Percentiles rank a stretch among this genome's conserved stretches.
These are phyloP conservation scores for Cordyceps tenuipes DNA, from an alignment of 2,329 filamentous ascomycete genomes.

Conservation along the genomic window DNA sequence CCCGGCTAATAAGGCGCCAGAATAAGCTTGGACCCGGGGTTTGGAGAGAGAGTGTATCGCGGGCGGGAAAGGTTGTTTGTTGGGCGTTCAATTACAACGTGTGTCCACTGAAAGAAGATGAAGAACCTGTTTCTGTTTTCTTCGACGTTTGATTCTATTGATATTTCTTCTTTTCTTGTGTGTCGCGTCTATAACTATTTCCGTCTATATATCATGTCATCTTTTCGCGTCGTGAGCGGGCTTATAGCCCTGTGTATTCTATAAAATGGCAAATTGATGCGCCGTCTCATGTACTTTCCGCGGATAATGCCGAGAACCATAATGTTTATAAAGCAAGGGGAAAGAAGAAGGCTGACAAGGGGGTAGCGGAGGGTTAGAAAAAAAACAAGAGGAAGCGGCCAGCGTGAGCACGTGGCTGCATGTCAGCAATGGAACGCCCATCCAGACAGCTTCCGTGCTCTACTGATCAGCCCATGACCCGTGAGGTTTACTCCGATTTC, in stretches of 20 bases:
- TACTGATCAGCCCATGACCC: neutral
- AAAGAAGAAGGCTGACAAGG: neutral
- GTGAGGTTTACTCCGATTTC: neutral
- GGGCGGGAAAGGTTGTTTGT: neutral
- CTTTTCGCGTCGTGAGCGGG: neutral
- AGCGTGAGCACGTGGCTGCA: neutral
- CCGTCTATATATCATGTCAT: neutral
- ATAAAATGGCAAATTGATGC: neutral
- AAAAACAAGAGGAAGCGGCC: too few species aligned
- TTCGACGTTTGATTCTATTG: neutral
- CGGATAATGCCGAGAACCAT: neutral
- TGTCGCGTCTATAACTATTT: neutral
- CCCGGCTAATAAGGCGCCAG: neutral
- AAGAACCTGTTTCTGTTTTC: neutral
- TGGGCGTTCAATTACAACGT: neutral
- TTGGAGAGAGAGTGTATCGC: neutral
- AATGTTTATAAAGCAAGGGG: neutral
- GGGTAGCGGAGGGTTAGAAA: neutral
- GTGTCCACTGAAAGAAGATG: neutral
- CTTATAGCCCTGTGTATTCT: neutral
- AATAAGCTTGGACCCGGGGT: constrained; percentile 1
- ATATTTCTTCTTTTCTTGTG: neutral
- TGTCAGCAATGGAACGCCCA: neutral
- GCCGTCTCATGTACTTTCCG: neutral
- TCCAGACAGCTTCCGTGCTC: neutral